phyloP scores from a whole-genome alignment of 1,284 basidiomycete species.

The Ustilago vetiveriae region DNA sequence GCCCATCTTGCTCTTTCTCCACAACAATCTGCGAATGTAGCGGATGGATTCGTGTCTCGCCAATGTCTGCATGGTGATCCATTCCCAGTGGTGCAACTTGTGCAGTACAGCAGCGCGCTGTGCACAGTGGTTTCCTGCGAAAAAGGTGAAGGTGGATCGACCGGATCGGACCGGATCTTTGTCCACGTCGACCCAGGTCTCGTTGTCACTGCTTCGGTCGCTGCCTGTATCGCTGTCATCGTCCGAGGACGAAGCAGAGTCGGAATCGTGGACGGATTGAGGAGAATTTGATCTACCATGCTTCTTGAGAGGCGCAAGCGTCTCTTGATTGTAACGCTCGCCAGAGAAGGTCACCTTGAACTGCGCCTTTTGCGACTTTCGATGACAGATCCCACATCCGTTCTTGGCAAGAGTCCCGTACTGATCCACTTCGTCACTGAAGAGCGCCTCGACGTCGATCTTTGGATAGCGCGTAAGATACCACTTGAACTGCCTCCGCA shows the following conservation, averaged over 20 bases:
- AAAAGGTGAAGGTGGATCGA: conserved; percentile 19
- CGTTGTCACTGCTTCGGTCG: conserved; percentile 15
- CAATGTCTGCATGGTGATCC: conserved; percentile 36
- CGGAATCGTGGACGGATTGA: no score
- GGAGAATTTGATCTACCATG: neutral
- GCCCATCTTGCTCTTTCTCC: conserved; percentile 10
- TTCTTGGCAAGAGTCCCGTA: conserved; percentile 27
- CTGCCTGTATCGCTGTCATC: neutral
- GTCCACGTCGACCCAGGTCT: conserved; percentile 26
- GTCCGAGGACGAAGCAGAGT: no score
- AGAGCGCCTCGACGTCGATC: conserved; percentile 20
- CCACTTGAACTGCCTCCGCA: conserved; percentile 52
- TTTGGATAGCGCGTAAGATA: conserved; percentile 44
- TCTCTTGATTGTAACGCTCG: conserved; percentile 34
- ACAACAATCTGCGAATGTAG: conserved; percentile 22
- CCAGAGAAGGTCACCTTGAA: conserved; percentile 25
- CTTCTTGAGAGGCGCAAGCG: conserved; percentile 16
- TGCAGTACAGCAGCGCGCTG: conserved; percentile 35
- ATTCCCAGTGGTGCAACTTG: conserved; percentile 50
- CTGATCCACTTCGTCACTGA: conserved; percentile 26
- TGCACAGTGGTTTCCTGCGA: conserved; percentile 35
- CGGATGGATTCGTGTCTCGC: conserved; percentile 29
- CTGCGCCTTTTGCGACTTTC: conserved; percentile 27
- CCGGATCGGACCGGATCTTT: neutral
- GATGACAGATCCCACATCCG: conserved; percentile 47